phyloP scores from a whole-genome alignment of 2,329 filamentous ascomycete species.

The Tolypocladium guangdongense region DNA sequence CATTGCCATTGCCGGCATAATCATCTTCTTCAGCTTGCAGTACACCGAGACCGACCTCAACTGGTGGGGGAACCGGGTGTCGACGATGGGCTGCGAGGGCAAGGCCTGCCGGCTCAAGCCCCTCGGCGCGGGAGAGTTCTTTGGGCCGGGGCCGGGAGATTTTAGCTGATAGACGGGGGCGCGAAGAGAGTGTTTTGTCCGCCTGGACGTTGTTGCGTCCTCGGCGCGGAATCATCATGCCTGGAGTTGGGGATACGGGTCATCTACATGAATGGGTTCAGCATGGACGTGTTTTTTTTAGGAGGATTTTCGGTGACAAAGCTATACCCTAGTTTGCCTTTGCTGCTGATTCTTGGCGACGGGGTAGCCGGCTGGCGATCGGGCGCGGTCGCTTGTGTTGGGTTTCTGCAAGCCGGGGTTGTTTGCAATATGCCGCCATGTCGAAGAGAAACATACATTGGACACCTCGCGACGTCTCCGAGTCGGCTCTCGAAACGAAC shows the following conservation, averaged over 20 bases:
- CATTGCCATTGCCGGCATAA: conserved; percentile 37
- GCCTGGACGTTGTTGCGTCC: not conserved
- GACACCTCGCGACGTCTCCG: not conserved
- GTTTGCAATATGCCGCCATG: not conserved
- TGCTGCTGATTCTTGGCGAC: not conserved
- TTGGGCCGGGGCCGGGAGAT: conserved; percentile 27
- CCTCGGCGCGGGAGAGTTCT: conserved; percentile 24
- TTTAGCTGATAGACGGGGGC: conserved; percentile 16
- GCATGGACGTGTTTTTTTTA: not conserved
- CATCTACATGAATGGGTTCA: not conserved
- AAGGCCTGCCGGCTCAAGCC: conserved; percentile 25
- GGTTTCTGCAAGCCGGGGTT: not conserved
- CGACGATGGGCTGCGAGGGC: conserved; percentile 30
- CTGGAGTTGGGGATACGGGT: not conserved
- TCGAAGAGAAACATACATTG: not conserved
- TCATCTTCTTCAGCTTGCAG: conserved; percentile 43
- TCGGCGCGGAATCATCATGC: not conserved
- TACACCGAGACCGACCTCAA: conserved; percentile 29
- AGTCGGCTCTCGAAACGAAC: too few relatives aligned
- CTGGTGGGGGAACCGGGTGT: conserved; percentile 39
- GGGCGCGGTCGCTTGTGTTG: not conserved
- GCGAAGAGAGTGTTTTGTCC: not conserved
- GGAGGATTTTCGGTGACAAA: not conserved
- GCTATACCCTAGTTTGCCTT: conserved; percentile 1
- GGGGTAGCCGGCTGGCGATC: not conserved